Evolutionary conservation across 129 eudicot genomes (phyloP), one percentile per base, ranked within the genome.

Genomic region (Kitagawia praeruptora): DNA sequence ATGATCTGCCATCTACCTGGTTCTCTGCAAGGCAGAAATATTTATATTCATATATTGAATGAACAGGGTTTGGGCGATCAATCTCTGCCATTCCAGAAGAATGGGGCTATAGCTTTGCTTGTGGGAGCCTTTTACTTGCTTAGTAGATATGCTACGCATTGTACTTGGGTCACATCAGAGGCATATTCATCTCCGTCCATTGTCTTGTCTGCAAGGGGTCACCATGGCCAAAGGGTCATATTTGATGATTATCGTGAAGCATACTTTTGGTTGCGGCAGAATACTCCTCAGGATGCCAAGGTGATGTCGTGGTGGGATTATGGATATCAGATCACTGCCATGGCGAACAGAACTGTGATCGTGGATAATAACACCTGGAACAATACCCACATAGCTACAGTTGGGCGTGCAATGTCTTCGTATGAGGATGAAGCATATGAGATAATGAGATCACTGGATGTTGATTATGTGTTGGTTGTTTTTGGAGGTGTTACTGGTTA

Each of bases 261-360:
- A 11, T 94, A 94, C 78, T 94, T 87, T 79, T 92, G 98, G 98
- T 85, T 94, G 77, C 85, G 97, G 51, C 93, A 92, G 75, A 94
- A 94, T 82, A 94, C 98, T 42, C 96, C 98, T 80, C 83, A 83
- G 38, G 96, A 94, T 88, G 98, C 98, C 51, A 94, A 94, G 85
- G 86, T 92, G 38, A 94, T 92, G 97, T 92, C 97, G 3, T 94
- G 97, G 97, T 92, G 98, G 98, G 98, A 94, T 82, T 94, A 94
- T 80, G 98, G 98, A 69, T 92, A 94, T 81, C 97, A 91, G 81
- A 94, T 94, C 58, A 94, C 97, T 53, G 98, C 98, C 63, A 91
- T 94, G 98, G 98, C 90, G 44, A 94, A 91, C 84, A 80, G 98
- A 83, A 94, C 92, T 21, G 97, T 91, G 21, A 94, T 94, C 83